These are phyloP conservation scores for Mycogone perniciosa DNA, from an alignment of 2,329 filamentous ascomycete genomes.

Conservation along the genomic window DNA sequence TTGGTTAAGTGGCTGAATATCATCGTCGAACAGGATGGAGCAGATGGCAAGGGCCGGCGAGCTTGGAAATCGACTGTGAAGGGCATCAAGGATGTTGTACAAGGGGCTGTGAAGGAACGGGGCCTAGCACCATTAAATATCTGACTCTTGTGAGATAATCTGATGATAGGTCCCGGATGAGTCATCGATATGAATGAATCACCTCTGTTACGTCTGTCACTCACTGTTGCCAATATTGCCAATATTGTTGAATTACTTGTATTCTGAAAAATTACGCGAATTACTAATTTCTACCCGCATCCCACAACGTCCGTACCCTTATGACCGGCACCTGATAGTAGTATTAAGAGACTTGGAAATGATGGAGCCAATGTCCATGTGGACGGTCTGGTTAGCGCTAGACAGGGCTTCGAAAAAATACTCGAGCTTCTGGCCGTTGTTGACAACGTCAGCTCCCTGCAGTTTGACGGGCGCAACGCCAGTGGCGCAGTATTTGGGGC, in stretches of 20 bases:
- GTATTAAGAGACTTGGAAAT: slow-evolving; percentile 27
- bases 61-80: slow-evolving; percentile 42
- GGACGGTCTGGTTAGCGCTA: slow-evolving; percentile 43
- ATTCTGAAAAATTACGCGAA: too few relatives aligned
- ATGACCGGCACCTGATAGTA: background rate
- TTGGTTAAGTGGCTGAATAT: slow-evolving; percentile 63
- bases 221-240: too few relatives aligned
- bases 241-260: too few relatives aligned
- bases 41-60: slow-evolving; percentile 30
- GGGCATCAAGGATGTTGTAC: slow-evolving; percentile 44
- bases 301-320: too few relatives aligned
- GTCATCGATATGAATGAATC: too few relatives aligned
- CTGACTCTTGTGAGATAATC: slow-evolving; percentile 6
- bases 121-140: slow-evolving; percentile 49
- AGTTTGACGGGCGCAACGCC: slow-evolving; percentile 51
- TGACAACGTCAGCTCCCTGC: slow-evolving; percentile 44
- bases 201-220: too few relatives aligned
- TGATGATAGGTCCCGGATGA: too few relatives aligned
- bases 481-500: slow-evolving; percentile 44
- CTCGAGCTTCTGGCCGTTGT: slow-evolving; percentile 44
- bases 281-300: too few relatives aligned
- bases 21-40: slow-evolving; percentile 44
- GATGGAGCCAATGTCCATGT: slow-evolving; percentile 45
- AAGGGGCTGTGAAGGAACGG: slow-evolving; percentile 48
- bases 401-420: slow-evolving; percentile 53